Base-by-base conservation (phyloP, 2,329 filamentous ascomycete species). In the Nemania serpens region DNA sequence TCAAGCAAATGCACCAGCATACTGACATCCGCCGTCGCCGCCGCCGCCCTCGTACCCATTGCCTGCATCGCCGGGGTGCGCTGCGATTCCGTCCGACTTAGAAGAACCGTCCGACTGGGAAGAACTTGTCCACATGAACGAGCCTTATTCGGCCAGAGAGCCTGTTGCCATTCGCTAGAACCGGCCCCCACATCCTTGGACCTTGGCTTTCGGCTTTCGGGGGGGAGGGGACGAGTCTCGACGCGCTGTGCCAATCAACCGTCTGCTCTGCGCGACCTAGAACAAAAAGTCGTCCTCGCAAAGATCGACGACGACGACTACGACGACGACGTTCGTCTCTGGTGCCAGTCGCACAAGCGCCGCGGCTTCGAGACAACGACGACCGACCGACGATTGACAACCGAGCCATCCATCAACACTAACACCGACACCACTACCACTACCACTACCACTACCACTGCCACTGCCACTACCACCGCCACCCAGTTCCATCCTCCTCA, bases 1-100 rank as follows among this genome's bases (percentile, higher is more conserved):
- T 22, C 25, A 48, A 46, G 29, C 59, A 61, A 63, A 70, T 69
- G 66, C 68, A 68, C 69, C 64, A 66, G 59, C 63, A 66, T 59
- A 63, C 61, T 64, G 41, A 41, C 39, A 47, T 11, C 58, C 50
- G 33, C 36, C 54, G 22, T 12, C 36, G 36, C 34, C 34, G 33
- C 36, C 54, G 22, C 15, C 36, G 36, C 34, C 34, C 10, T 43
- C 55, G 34, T 55, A 17, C 55, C 25, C 18, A 48, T 41, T 51
- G 37, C 33, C 22, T 25, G 47, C 56, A 59, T 45, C 48, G 56
- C 48, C 53, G 37, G 50, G 54, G 33, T 46, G 25, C 59, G 54
- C 37, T 46, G 25, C 59, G 53, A 55, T 34, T 52, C 25, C 15
- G 18, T 25, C 33, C 22, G 25, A 29, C 22, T 17, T 52, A 39